Evolutionary conservation across 495 filamentous ascomycete species (phyloP).

Genomic region (Penicillium canariense): DNA sequence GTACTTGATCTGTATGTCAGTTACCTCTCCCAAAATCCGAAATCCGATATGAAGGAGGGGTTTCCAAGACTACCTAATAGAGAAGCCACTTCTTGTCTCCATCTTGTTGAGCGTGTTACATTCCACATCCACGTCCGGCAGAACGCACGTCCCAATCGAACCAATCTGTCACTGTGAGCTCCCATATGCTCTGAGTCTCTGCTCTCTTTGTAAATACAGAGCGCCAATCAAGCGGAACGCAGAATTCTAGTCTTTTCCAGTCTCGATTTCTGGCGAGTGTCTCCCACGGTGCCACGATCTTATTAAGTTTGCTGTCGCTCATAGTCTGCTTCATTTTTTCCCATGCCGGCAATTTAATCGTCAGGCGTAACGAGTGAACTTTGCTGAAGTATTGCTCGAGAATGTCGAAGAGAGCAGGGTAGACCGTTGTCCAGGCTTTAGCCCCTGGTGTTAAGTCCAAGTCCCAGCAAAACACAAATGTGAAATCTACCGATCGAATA

Average conservation of each 20-base stretch:
- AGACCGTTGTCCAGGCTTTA: background rate
- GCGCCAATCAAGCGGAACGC: background rate
- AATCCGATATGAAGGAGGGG: too few relatives aligned
- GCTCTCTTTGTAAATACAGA: background rate
- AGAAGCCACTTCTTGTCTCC: too few relatives aligned
- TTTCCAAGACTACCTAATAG: too few relatives aligned
- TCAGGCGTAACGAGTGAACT: background rate
- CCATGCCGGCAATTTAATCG: background rate
- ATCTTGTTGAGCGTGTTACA: too few relatives aligned
- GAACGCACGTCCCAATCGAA: too few relatives aligned
- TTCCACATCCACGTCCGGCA: too few relatives aligned
- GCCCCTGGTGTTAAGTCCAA: background rate
- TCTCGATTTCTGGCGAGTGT: background rate
- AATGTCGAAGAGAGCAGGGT: background rate
- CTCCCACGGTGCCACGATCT: background rate
- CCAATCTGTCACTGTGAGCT: background rate
- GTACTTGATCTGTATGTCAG: too few relatives aligned
- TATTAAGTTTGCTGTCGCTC: background rate
- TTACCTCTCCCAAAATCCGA: too few relatives aligned
- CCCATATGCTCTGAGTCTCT: background rate
- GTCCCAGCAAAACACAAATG: background rate
- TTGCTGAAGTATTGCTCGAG: background rate
- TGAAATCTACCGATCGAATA: conserved; percentile 8
- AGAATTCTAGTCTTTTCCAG: conserved; percentile 1
- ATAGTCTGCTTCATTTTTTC: background rate